These are phyloP conservation scores for Leishmania tarentolae DNA, from an alignment of 208 protist species.

Conservation along the genomic window DNA sequence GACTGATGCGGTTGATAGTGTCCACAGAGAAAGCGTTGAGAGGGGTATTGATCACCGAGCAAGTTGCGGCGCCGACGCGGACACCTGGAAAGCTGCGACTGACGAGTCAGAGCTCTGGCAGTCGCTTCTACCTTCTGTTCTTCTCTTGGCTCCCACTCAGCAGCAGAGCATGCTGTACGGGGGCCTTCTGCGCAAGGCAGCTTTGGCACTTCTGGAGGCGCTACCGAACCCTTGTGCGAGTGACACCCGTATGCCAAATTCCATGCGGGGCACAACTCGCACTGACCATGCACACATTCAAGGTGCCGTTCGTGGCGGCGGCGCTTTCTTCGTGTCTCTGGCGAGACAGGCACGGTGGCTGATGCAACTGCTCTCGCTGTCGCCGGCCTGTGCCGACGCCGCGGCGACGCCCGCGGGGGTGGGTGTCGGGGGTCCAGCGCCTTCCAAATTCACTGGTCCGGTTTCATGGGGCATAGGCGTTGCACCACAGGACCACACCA, in stretches of 20 bases:
- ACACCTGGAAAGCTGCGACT: not conserved
- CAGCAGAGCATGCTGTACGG: conserved; percentile 26
- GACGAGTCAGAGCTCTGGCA: not conserved
- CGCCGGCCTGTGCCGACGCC: not conserved
- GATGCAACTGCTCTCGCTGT: conserved; percentile 2
- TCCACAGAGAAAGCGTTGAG: not conserved
- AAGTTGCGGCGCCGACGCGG: not conserved
- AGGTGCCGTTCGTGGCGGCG: conserved; percentile 50
- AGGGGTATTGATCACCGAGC: not conserved
- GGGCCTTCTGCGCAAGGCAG: conserved; percentile 35
- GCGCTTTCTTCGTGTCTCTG: conserved; percentile 42
- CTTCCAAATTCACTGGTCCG: not conserved
- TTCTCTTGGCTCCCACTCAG: conserved; percentile 41
- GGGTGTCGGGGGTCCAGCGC: not conserved
- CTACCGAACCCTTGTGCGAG: conserved; percentile 10
- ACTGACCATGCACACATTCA: not conserved
- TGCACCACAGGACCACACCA: not conserved
- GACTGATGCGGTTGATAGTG: not conserved
- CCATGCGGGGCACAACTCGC: not conserved
- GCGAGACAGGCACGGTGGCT: conserved; percentile 24
- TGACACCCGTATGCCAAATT: not conserved
- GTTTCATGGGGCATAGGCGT: conserved; percentile 3
- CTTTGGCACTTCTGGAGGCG: conserved; percentile 16
- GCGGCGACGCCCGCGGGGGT: not conserved
- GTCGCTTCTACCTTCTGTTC: conserved; percentile 11